Evolutionary conservation across 2,329 filamentous ascomycete genomes (phyloP).

Genomic region (Aspergillus chevalieri): DNA sequence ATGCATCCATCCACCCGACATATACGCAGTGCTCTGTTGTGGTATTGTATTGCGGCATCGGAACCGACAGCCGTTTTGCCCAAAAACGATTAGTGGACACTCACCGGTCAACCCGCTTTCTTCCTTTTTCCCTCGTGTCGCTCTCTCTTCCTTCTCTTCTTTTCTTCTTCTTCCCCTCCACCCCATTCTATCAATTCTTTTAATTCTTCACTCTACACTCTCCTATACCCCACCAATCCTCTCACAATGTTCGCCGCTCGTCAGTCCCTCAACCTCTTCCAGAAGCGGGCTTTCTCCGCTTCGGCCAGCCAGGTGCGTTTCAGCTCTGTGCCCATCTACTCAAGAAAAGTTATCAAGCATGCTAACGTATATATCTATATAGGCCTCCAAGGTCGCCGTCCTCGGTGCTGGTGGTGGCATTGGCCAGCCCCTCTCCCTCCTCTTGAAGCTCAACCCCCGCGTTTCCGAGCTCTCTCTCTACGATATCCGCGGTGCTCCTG

Average conservation of each 20-base stretch:
- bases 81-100: conserved; percentile 2
- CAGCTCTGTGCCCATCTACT: conserved; percentile 5
- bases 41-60: conserved; percentile 1
- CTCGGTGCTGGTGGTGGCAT: conserved; percentile 97
- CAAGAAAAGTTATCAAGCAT: conserved; percentile 6
- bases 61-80: background rate
- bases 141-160: conserved; percentile 4
- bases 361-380: conserved; percentile 12
- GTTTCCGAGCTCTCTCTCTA: conserved; percentile 93
- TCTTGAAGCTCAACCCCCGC: conserved; percentile 96
- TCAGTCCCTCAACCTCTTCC: conserved; percentile 50
- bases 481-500: conserved; percentile 90
- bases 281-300: conserved; percentile 75
- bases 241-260: conserved; percentile 69
- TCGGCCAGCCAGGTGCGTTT: conserved; percentile 66
- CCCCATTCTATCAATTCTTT: conserved; percentile 9
- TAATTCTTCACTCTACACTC: background rate
- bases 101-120: conserved; percentile 13
- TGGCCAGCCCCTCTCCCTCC: conserved; percentile 93
- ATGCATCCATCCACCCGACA: background rate
- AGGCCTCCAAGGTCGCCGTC: conserved; percentile 97
- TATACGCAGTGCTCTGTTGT: background rate
- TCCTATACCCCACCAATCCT: conserved; percentile 5
- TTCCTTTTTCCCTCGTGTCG: conserved; percentile 9
- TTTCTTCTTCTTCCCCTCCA: conserved; percentile 9